Percentiles rank a stretch among this genome's conserved stretches.
Conservation (phyloP, 345 rosid species). For the Physaria fendleri region DNA sequence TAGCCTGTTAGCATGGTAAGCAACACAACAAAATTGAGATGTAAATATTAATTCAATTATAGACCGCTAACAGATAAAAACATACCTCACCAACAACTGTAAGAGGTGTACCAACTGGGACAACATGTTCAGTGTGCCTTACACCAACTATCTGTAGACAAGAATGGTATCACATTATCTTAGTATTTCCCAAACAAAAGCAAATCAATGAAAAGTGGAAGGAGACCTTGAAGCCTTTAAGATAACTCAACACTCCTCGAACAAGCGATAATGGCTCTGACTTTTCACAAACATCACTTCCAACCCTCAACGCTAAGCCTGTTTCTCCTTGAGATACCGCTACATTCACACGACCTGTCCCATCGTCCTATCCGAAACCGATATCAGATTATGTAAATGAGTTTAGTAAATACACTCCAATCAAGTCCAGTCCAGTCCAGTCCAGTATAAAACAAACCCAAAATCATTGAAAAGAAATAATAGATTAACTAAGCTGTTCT, state of each 20-base stretch:
- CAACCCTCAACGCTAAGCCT: background rate
- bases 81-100: conserved; percentile 68
- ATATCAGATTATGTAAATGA: too few species aligned
- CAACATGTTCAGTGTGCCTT: conserved; percentile 67
- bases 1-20: conserved; percentile 6
- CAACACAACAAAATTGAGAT: conserved; percentile 6
- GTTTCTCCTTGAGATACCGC: too few species aligned
- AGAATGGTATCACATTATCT: background rate
- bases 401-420: background rate
- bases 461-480: background rate
- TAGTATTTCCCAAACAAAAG: background rate
- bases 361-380: too few species aligned
- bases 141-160: conserved; percentile 82
- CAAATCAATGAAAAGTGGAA: background rate
- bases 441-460: conserved; percentile 52
- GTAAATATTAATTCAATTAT: too few species aligned
- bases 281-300: background rate
- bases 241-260: too few species aligned
- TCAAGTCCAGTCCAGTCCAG: conserved; percentile 12
- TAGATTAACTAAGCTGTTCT: background rate
- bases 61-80: background rate
- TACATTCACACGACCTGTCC: too few species aligned
- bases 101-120: conserved; percentile 35
- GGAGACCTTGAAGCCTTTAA: background rate
- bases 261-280: background rate